Evolutionary conservation across 257 asterid species (phyloP).

Genomic region (Solanum raphanifolium): DNA sequence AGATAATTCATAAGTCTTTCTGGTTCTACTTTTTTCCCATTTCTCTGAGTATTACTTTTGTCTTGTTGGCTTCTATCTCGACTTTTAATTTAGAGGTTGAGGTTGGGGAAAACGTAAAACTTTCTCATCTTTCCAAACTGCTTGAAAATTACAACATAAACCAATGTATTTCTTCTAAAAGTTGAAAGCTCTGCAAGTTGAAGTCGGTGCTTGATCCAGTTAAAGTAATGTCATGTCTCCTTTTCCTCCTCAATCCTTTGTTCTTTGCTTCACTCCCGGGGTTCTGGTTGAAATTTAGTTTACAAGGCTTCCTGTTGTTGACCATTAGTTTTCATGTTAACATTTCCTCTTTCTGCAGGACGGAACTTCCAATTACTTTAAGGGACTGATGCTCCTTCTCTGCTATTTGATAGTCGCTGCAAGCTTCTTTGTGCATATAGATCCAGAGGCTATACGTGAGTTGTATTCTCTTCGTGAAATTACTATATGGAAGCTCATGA

Average conservation of each 20-base stretch:
- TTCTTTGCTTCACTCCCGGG: neutral
- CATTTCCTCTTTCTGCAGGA: constrained; percentile 40
- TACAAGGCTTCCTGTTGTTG: neutral
- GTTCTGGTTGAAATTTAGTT: neutral
- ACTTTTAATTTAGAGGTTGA: neutral
- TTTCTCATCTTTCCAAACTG: neutral
- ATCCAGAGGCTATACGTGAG: constrained; percentile 58
- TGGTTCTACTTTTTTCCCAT: neutral
- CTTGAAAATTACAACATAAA: neutral
- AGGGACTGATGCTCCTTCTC: constrained; percentile 81
- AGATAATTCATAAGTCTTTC: neutral
- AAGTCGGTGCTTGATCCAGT: neutral
- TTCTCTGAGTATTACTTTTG: neutral
- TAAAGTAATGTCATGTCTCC: neutral
- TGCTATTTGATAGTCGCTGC: constrained; percentile 89
- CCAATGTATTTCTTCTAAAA: neutral
- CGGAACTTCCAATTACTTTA: constrained; percentile 88
- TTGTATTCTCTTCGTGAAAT: neutral
- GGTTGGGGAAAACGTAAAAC: neutral
- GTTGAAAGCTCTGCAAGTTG: neutral
- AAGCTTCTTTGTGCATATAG: constrained; percentile 83
- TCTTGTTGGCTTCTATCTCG: neutral
- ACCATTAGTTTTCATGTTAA: neutral
- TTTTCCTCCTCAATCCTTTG: neutral
- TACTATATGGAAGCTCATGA: neutral